Evolutionary conservation across 2,329 filamentous ascomycete genomes (phyloP).

Genomic region (Macroventuria anomochaeta): DNA sequence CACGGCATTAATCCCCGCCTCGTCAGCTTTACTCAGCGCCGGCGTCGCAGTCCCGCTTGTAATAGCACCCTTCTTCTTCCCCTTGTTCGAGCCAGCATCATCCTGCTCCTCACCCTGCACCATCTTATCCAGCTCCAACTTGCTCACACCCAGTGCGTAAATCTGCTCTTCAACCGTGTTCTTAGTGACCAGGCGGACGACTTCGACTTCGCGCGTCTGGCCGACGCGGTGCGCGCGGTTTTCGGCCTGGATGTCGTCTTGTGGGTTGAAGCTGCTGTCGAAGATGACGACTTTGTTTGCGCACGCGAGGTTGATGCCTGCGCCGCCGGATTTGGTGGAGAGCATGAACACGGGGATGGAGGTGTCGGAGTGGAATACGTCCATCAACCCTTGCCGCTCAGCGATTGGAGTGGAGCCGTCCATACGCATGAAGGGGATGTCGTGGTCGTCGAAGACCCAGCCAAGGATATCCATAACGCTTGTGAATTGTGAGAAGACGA

Average conservation of each 20-base stretch:
- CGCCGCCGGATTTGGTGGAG: conserved; percentile 92
- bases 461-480: conserved; percentile 90
- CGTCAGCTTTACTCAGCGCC: conserved; percentile 46
- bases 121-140: conserved; percentile 83
- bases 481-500: conserved; percentile 94
- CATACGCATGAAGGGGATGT: conserved; percentile 81
- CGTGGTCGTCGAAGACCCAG: conserved; percentile 75
- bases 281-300: conserved; percentile 99
- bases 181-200: conserved; percentile 80
- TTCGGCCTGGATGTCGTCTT: conserved; percentile 97
- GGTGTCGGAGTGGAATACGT: conserved; percentile 78
- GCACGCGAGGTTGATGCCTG: conserved; percentile 92
- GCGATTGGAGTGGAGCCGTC: conserved; percentile 84
- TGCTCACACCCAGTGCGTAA: conserved; percentile 87
- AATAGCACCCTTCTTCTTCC: conserved; percentile 27
- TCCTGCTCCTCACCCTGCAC: conserved; percentile 68
- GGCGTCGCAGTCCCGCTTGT: conserved; percentile 18
- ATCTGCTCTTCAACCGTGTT: conserved; percentile 93
- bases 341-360: conserved; percentile 89
- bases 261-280: conserved; percentile 95
- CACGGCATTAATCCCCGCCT: conserved; percentile 43
- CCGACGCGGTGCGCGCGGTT: conserved; percentile 95
- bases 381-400: conserved; percentile 84
- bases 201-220: conserved; percentile 87
- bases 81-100: conserved; percentile 19